Evolutionary conservation across 2,329 filamentous ascomycete species (phyloP).

Genomic region (Dactylellina parvicollis): DNA sequence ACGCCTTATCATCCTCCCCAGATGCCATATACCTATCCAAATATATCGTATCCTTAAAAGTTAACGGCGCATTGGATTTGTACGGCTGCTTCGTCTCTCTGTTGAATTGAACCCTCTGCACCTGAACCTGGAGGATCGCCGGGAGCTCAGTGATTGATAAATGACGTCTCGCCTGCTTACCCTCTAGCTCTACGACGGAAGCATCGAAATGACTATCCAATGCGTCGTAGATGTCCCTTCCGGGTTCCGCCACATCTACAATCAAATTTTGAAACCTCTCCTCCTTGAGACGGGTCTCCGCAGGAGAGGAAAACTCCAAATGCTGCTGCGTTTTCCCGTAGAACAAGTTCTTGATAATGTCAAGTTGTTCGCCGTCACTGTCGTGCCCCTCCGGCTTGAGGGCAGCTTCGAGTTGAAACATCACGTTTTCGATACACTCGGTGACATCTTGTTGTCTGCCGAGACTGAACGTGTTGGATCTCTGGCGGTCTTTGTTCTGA

Average conservation of each 20-base stretch:
- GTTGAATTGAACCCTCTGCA: slow-evolving; percentile 82
- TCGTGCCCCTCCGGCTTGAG: slow-evolving; percentile 77
- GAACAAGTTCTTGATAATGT: slow-evolving; percentile 76
- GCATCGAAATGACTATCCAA: slow-evolving; percentile 86
- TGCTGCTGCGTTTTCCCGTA: slow-evolving; percentile 64
- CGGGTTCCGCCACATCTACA: slow-evolving; percentile 68
- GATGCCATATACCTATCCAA: slow-evolving; percentile 88
- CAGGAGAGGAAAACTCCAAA: slow-evolving; percentile 55
- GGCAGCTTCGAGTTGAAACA: slow-evolving; percentile 89
- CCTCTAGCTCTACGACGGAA: slow-evolving; percentile 75
- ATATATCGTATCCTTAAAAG: slow-evolving; percentile 82
- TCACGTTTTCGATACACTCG: slow-evolving; percentile 91
- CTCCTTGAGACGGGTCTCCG: slow-evolving; percentile 69
- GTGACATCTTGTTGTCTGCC: slow-evolving; percentile 91
- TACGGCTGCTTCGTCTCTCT: slow-evolving; percentile 68
- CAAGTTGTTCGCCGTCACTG: slow-evolving; percentile 78
- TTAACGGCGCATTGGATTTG: slow-evolving; percentile 81
- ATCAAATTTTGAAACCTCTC: slow-evolving; percentile 72
- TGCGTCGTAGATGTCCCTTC: slow-evolving; percentile 79
- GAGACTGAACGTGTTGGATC: slow-evolving; percentile 64
- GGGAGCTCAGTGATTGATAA: slow-evolving; percentile 79
- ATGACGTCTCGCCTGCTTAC: slow-evolving; percentile 70
- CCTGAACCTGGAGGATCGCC: slow-evolving; percentile 86
- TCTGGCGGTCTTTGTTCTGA: slow-evolving; percentile 62
- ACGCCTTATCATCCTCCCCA: slow-evolving; percentile 64